Evolutionary conservation across 225 moss, liverwort and hornwort genomes (phyloP), one percentile per base, ranked within the genome.

Genomic region (Anthoceros angustus): DNA sequence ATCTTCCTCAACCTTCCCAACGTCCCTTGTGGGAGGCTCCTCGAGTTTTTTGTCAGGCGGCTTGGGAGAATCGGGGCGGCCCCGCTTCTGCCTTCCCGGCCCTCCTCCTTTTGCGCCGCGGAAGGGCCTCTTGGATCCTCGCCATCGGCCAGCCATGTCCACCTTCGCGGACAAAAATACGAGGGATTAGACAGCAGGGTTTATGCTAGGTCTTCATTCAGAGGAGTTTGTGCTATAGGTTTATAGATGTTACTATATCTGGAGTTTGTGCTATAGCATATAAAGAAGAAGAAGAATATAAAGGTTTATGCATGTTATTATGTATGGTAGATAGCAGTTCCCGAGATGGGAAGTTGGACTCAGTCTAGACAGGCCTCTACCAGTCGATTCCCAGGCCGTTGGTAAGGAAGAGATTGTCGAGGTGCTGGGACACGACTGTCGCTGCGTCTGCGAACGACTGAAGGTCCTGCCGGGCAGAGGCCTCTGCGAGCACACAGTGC

Each of bases 321-420:
- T n/a, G n/a, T n/a, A n/a, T n/a, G n/a, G n/a, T n/a, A n/a, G n/a
- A n/a, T n/a, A n/a, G n/a, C n/a, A n/a, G n/a, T n/a, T n/a, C 32
- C 32, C 32, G 32, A 32, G 32, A 32, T 32, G 32, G n/a, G n/a
- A 32, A 32, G 4, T 32, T 32, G 32, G 32, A 32, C 2, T 1
- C 32, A 32, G 6, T 46, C 45, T 6, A 46, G 45, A 5, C 11
- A 16, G 0, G 12, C 11, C 11, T 63, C 76, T 92, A 95, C 91
- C 91, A 95, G 15, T 91, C 86, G 42, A 80, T 61, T 39, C 88
- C 88, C 55, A 91, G 76, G 48, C 78, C 79, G 71, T 81, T 91
- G 10, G 78, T 71, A 12, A 68, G 68, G 70, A 79, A 91, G 23
- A 95, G 74, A 64, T 73, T 62, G 73, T 84, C 74, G 5, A 91